Evolutionary conservation across 257 asterid genomes (phyloP).

Genomic region (Coffea canephora): DNA sequence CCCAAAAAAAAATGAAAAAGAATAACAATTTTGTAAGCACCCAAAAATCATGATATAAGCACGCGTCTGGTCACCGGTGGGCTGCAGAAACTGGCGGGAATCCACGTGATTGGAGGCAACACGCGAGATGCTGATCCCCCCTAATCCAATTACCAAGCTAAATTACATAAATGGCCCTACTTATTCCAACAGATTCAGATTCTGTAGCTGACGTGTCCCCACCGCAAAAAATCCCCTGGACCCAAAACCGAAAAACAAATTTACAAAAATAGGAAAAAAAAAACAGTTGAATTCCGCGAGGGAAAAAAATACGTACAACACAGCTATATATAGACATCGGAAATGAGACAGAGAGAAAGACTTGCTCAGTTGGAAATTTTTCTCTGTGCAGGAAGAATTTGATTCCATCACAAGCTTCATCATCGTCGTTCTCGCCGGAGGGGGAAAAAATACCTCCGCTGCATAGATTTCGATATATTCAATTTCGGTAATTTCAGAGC

Average conservation of each 20-base stretch:
- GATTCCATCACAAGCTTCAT: background rate
- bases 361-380: background rate
- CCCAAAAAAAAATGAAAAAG: no score
- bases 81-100: slow-evolving; percentile 24
- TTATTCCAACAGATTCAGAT: slow-evolving; percentile 13
- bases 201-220: slow-evolving; percentile 27
- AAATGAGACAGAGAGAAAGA: background rate
- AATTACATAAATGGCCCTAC: slow-evolving; percentile 14
- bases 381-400: background rate
- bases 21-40: no score
- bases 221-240: background rate
- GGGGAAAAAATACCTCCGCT: background rate
- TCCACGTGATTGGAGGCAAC: slow-evolving; percentile 13
- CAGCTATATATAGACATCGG: background rate
- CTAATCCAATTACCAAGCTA: no score
- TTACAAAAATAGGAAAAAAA: background rate
- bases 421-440: background rate
- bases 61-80: background rate
- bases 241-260: background rate
- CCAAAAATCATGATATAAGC: background rate
- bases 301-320: background rate
- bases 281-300: background rate
- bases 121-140: background rate
- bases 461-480: background rate
- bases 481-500: slow-evolving; percentile 4